Evolutionary conservation across 129 eudicot genomes (phyloP).

Genomic region (Sambucus nigra): DNA sequence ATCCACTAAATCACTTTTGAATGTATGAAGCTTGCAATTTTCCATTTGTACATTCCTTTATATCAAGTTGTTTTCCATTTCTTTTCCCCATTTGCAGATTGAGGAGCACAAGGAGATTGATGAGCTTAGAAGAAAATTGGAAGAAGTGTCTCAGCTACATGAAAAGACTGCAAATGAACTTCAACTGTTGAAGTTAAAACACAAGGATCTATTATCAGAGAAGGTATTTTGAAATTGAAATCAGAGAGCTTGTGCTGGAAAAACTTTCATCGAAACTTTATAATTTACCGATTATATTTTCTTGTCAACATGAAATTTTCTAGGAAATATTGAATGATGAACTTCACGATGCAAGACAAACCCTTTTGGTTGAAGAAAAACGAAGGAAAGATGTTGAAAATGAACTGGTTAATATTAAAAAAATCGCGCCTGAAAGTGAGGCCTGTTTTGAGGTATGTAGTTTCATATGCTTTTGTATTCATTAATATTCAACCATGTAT

Average conservation of each 20-base stretch:
- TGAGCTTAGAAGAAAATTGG: conserved; percentile 40
- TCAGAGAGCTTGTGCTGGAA: not conserved
- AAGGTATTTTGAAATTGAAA: conserved; percentile 38
- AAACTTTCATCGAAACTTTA: not conserved
- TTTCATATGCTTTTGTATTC: not conserved
- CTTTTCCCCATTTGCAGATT: conserved; percentile 18
- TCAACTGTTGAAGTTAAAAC: conserved; percentile 35
- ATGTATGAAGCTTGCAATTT: not conserved
- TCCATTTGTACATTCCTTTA: not conserved
- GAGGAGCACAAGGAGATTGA: conserved; percentile 39
- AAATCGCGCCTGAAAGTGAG: conserved; percentile 64
- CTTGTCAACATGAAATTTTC: conserved; percentile 7
- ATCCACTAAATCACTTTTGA: not conserved
- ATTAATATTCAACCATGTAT: conserved; percentile 4
- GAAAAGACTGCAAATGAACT: conserved; percentile 42
- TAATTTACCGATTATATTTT: conserved; percentile 1
- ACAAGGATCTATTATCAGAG: conserved; percentile 43
- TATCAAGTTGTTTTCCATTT: conserved; percentile 3
- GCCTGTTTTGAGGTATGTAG: conserved; percentile 68
- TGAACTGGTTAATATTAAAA: conserved; percentile 46
- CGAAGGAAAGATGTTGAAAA: conserved; percentile 62
- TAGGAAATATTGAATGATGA: conserved; percentile 48
- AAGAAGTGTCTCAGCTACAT: conserved; percentile 45
- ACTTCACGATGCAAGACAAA: conserved; percentile 45
- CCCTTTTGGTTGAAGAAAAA: conserved; percentile 57